phyloP scores from a whole-genome alignment of 345 rosid species.

The Combretum micranthum region DNA sequence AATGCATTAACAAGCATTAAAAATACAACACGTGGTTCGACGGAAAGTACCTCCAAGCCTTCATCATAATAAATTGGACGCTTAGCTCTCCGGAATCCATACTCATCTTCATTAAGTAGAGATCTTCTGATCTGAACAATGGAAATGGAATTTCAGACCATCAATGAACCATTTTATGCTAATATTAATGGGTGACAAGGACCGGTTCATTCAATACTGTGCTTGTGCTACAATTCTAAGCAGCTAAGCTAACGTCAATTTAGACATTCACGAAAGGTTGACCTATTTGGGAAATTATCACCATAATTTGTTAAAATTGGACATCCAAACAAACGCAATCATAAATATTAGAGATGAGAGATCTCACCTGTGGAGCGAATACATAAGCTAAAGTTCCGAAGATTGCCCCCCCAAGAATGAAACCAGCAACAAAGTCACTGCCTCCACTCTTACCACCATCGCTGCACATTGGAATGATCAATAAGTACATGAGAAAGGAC shows the following conservation, averaged over 20 bases:
- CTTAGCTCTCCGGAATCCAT: slow-evolving; percentile 64
- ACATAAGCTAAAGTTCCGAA: slow-evolving; percentile 71
- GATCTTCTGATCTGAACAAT: slow-evolving; percentile 61
- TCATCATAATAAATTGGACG: slow-evolving; percentile 78
- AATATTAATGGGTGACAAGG: not conserved
- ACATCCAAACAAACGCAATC: not conserved
- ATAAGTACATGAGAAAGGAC: not conserved
- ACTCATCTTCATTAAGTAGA: slow-evolving; percentile 69
- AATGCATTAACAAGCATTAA: not conserved
- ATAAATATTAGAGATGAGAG: not conserved
- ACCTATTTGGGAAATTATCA: not conserved
- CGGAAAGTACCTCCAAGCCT: slow-evolving; percentile 58
- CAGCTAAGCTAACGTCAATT: no score
- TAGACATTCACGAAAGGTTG: no score
- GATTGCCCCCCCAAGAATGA: slow-evolving; percentile 81
- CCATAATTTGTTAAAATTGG: not conserved
- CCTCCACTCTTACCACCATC: slow-evolving; percentile 51
- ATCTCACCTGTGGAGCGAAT: slow-evolving; percentile 80
- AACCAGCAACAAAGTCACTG: slow-evolving; percentile 76
- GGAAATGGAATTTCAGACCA: not conserved
- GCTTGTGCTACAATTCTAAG: no score
- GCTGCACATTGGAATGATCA: slow-evolving; percentile 21
- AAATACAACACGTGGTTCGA: no score
- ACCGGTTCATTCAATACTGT: no score
- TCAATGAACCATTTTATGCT: not conserved